A percentile compares a stretch with the other conserved stretches of the same genome.
Conservation (phyloP, 257 asterid species). For the Penstemon eatonii region DNA sequence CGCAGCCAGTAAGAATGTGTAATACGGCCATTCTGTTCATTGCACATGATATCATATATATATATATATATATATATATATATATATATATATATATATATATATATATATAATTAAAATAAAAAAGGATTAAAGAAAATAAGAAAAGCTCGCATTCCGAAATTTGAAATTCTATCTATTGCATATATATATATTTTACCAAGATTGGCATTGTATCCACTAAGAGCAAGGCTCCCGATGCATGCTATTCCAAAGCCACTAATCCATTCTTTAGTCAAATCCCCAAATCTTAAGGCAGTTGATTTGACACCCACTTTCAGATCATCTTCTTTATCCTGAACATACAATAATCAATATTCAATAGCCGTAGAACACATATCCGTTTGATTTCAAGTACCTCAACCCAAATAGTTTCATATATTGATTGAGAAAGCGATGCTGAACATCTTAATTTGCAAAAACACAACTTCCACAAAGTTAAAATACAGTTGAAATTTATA, state of each 20-base stretch:
- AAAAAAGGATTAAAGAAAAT: neutral
- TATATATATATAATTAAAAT: neutral
- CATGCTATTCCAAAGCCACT: conserved; percentile 80
- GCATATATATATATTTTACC: conserved; percentile 33
- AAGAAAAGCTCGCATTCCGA: neutral
- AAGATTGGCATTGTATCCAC: conserved; percentile 71
- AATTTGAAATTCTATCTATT: too few relatives aligned
- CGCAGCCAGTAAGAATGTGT: conserved; percentile 56
- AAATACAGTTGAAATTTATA: conserved; percentile 12
- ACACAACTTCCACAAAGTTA: conserved; percentile 4
- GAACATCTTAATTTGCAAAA: conserved; percentile 18
- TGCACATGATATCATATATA: conserved; percentile 10
- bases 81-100: neutral
- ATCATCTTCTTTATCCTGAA: conserved; percentile 90
- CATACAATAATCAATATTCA: conserved; percentile 21
- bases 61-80: neutral
- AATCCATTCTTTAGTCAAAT: conserved; percentile 77
- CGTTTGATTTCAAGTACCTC: conserved; percentile 3
- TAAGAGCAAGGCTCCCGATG: conserved; percentile 67
- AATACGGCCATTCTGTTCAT: conserved; percentile 75
- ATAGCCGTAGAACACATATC: neutral
- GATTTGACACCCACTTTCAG: conserved; percentile 84
- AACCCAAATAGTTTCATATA: conserved; percentile 1
- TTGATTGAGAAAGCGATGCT: neutral
- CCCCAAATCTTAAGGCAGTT: conserved; percentile 85